Conservation (phyloP, 441 rosid genomes). For the Erodium chrysanthum region DNA sequence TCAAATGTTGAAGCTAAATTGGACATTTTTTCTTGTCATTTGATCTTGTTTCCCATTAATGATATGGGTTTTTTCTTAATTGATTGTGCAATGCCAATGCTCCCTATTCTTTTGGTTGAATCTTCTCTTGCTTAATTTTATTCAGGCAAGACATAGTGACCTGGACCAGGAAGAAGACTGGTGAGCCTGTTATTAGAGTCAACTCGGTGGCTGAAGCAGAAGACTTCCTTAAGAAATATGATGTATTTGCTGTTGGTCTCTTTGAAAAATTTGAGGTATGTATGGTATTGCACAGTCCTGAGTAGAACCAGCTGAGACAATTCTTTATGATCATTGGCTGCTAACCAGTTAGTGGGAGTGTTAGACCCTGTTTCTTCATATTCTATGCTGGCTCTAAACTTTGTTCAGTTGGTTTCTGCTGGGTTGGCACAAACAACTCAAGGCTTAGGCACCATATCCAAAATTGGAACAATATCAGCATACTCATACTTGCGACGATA, state of each 20-base stretch:
- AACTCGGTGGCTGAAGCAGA: conserved; percentile 45
- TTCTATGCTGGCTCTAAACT: background rate
- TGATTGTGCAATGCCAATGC: background rate
- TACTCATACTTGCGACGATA: background rate
- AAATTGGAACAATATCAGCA: background rate
- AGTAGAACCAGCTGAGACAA: background rate
- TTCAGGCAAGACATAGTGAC: conserved; percentile 66
- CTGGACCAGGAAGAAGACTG: conserved; percentile 81
- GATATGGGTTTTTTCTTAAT: background rate
- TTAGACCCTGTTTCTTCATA: background rate
- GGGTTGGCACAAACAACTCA: background rate
- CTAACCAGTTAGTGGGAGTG: background rate
- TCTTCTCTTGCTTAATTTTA: conserved; percentile 16
- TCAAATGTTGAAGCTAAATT: too few species aligned
- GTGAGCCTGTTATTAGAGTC: conserved; percentile 47
- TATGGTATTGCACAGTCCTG: background rate
- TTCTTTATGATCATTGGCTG: conserved; percentile 6
- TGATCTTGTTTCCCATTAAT: background rate
- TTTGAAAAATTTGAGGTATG: conserved; percentile 67
- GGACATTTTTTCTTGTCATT: background rate
- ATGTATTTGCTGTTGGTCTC: conserved; percentile 45
- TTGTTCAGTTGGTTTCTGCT: background rate
- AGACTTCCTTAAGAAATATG: conserved; percentile 42
- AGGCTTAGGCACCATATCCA: too few species aligned
- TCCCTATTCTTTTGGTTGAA: background rate